These are phyloP conservation scores for Pseudopithomyces chartarum DNA, from an alignment of 2,329 filamentous ascomycete genomes.

Conservation along the genomic window DNA sequence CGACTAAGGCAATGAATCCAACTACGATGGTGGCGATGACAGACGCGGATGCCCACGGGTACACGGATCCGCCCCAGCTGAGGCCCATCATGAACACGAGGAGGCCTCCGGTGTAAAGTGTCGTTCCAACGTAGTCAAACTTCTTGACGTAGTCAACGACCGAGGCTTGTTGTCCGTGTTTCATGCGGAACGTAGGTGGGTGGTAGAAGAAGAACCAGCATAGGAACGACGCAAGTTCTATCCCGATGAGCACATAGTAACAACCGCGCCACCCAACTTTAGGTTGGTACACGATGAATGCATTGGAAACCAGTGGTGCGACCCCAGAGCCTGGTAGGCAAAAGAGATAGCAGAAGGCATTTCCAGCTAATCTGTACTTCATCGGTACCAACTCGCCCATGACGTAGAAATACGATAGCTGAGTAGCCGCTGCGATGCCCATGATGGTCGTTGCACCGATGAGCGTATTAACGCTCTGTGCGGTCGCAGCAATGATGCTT, in stretches of 20 bases:
- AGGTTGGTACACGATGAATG: conserved; percentile 14
- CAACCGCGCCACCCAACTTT: conserved; percentile 16
- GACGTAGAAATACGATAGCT: conserved; percentile 21
- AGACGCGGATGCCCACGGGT: conserved; percentile 54
- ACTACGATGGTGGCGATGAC: conserved; percentile 57
- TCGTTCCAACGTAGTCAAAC: conserved; percentile 16
- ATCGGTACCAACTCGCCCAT: conserved; percentile 24
- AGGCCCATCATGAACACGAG: conserved; percentile 25
- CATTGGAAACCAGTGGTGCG: conserved; percentile 13
- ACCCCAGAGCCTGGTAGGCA: conserved; percentile 16
- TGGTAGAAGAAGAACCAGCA: conserved; percentile 18
- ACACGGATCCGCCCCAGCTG: conserved; percentile 58
- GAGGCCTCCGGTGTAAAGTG: conserved; percentile 14
- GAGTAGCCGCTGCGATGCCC: conserved; percentile 19
- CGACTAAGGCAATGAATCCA: conserved; percentile 53
- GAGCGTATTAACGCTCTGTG: conserved; percentile 14
- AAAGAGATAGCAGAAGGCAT: conserved; percentile 17
- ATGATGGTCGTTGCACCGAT: conserved; percentile 16
- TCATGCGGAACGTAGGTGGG: conserved; percentile 19
- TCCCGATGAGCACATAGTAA: conserved; percentile 17
- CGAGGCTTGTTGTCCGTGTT: conserved; percentile 11
- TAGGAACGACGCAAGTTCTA: conserved; percentile 9
- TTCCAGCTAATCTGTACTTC: conserved; percentile 21
- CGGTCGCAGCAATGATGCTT: conserved; percentile 16
- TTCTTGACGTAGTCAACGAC: conserved; percentile 12